Conservation (phyloP, 768 basidiomycete genomes). For the Suillus occidentalis region DNA sequence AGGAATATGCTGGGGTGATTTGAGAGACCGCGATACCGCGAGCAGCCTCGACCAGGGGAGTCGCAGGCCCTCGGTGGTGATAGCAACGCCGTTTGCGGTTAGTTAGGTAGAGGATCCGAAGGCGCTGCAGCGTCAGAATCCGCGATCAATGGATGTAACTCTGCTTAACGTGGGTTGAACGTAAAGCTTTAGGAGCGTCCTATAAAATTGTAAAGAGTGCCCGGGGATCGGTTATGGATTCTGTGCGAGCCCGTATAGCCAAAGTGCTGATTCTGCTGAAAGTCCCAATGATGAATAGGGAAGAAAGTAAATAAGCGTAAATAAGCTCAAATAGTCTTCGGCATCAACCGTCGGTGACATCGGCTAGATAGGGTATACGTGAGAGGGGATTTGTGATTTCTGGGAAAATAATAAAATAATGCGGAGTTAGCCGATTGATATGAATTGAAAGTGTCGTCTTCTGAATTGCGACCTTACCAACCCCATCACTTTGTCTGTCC, state of each 20-base stretch:
- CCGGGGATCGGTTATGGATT: neutral
- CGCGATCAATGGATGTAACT: conserved; percentile 1
- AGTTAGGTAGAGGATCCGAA: conserved; percentile 5
- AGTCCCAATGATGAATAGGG: neutral
- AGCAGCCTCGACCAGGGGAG: neutral
- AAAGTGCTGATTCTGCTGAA: no score
- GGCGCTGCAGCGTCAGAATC: neutral
- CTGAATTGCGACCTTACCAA: conserved; percentile 11
- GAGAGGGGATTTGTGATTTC: conserved; percentile 2
- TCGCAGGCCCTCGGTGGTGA: conserved; percentile 10
- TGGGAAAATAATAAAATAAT: conserved; percentile 12
- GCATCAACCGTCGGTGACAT: conserved; percentile 14
- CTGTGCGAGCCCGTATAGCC: neutral
- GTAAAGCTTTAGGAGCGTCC: neutral
- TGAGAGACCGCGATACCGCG: neutral
- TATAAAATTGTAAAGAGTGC: neutral
- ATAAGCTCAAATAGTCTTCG: neutral
- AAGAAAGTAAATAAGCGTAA: neutral
- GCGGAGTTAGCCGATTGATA: conserved; percentile 31
- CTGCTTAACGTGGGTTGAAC: neutral
- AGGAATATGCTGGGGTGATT: neutral
- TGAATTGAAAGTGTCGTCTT: conserved; percentile 27
- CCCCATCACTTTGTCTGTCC: conserved; percentile 12
- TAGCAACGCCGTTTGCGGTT: conserved; percentile 9
- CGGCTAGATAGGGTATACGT: conserved; percentile 29